These are phyloP conservation scores for Suillus americanus DNA, from an alignment of 768 basidiomycete genomes.

Conservation along the genomic window DNA sequence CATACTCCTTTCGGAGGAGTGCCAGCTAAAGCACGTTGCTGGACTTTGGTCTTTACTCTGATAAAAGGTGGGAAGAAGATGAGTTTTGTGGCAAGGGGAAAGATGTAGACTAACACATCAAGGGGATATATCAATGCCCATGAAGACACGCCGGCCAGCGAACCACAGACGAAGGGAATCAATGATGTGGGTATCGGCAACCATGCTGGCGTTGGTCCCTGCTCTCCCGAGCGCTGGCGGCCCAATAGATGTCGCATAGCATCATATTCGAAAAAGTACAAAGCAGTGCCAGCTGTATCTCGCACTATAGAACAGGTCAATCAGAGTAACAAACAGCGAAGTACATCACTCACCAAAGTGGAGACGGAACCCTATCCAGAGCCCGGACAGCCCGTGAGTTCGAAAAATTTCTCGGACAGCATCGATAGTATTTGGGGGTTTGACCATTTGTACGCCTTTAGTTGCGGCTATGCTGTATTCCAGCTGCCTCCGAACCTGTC, in stretches of 20 bases:
- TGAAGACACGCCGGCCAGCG: constrained; percentile 83
- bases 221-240: constrained; percentile 72
- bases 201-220: constrained; percentile 82
- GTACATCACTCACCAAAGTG: constrained; percentile 66
- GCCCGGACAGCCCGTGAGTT: constrained; percentile 58
- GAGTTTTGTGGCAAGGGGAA: neutral
- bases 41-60: constrained; percentile 94
- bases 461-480: constrained; percentile 88
- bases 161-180: constrained; percentile 90
- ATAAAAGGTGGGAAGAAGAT: constrained; percentile 8
- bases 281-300: constrained; percentile 84
- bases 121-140: constrained; percentile 94
- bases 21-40: constrained; percentile 86
- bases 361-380: constrained; percentile 84
- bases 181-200: constrained; percentile 76
- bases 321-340: neutral
- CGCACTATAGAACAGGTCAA: constrained; percentile 51
- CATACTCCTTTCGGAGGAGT: constrained; percentile 66
- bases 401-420: constrained; percentile 81
- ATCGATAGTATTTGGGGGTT: constrained; percentile 75
- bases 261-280: constrained; percentile 95
- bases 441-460: constrained; percentile 67
- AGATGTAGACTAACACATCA: constrained; percentile 68
- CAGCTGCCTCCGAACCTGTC: constrained; percentile 83
- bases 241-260: constrained; percentile 87